Percentiles rank a stretch among this genome's conserved stretches.
Evolutionary conservation across 1,284 basidiomycete species (phyloP).

Genomic region (Thelephora terrestris): DNA sequence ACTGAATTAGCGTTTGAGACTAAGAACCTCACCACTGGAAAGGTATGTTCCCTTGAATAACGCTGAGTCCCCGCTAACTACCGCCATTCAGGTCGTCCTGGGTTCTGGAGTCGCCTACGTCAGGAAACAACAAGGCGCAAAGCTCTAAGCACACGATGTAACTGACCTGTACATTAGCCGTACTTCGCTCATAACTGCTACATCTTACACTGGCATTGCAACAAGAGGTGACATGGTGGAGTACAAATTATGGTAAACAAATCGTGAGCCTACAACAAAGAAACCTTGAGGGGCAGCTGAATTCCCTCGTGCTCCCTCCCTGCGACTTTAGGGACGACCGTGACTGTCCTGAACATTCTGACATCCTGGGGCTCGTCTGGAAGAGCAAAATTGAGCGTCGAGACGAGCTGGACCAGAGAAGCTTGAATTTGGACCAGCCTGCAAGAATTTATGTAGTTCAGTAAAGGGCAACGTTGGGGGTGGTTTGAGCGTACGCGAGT

Average conservation of each 20-base stretch:
- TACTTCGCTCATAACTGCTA: too few species aligned
- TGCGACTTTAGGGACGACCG: constrained; percentile 38
- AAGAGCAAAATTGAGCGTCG: constrained; percentile 36
- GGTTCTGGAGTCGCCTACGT: constrained; percentile 53
- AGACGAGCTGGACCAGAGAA: constrained; percentile 37
- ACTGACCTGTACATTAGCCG: too few species aligned
- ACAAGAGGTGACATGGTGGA: not conserved
- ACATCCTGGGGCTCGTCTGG: constrained; percentile 29
- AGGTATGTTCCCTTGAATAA: constrained; percentile 30
- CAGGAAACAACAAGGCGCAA: constrained; percentile 41
- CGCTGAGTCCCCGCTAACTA: not conserved
- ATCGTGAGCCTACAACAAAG: constrained; percentile 4
- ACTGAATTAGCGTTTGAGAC: constrained; percentile 65
- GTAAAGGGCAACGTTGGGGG: not conserved
- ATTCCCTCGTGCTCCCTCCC: constrained; percentile 33
- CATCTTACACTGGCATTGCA: too few species aligned
- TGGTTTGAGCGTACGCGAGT: constrained; percentile 28
- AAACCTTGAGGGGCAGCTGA: constrained; percentile 13
- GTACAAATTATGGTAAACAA: not conserved
- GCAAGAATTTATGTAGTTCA: not conserved
- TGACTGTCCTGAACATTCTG: constrained; percentile 28
- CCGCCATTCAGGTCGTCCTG: constrained; percentile 31
- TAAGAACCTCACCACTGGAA: constrained; percentile 58
- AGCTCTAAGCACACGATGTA: constrained; percentile 28
- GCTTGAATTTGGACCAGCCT: constrained; percentile 39